Percentiles rank a stretch among this genome's conserved stretches.
Conservation (phyloP, 2,329 filamentous ascomycete genomes). For the Fusarium neocosmosporiellum region DNA sequence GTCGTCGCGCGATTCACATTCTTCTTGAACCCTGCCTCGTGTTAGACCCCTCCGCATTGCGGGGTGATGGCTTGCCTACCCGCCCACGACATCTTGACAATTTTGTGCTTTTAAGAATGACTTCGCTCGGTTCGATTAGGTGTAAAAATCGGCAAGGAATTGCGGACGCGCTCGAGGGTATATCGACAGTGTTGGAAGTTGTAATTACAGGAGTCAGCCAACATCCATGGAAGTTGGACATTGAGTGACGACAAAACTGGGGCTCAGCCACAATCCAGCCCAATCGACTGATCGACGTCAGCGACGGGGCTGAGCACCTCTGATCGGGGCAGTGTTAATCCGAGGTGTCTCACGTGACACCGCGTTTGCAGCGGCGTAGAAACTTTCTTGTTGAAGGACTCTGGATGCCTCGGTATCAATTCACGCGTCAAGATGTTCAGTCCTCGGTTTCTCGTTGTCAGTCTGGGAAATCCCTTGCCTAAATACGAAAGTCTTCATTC, state of each 20-base stretch:
- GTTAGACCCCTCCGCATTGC: conserved; percentile 47
- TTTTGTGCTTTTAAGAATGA: conserved; percentile 15
- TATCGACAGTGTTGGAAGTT: conserved; percentile 26
- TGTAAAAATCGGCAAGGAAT: conserved; percentile 13
- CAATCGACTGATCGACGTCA: conserved; percentile 49
- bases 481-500: conserved; percentile 87
- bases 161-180: conserved; percentile 28
- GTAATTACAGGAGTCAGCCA: conserved; percentile 32
- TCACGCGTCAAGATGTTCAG: conserved; percentile 48
- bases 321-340: conserved; percentile 16
- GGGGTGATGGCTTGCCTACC: conserved; percentile 58
- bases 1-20: conserved; percentile 99
- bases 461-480: conserved; percentile 83
- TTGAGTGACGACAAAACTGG: conserved; percentile 46
- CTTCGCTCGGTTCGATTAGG: conserved; percentile 14
- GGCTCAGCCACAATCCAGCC: conserved; percentile 49
- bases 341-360: conserved; percentile 43
- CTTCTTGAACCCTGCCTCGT: conserved; percentile 70
- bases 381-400: conserved; percentile 7
- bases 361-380: conserved; percentile 26
- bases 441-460: conserved; percentile 79
- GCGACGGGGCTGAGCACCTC: conserved; percentile 37
- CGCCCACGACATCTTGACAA: conserved; percentile 75
- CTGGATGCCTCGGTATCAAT: conserved; percentile 2
- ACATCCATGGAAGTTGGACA: conserved; percentile 32